These are phyloP conservation scores for Annona cherimola DNA, from an alignment of 164 flowering plant species.

Conservation along the genomic window DNA sequence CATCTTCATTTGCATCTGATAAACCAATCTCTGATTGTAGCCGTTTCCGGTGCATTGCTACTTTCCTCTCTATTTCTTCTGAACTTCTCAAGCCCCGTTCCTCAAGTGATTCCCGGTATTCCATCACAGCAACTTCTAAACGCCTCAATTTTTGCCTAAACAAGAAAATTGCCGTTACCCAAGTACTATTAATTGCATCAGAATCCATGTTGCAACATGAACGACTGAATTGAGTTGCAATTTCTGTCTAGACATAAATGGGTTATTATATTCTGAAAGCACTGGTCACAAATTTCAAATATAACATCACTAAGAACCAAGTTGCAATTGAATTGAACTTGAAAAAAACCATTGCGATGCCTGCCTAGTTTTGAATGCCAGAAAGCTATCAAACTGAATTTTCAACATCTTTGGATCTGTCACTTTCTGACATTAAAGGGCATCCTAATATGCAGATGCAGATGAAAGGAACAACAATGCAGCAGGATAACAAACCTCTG, in stretches of 20 bases:
- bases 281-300: too few species aligned
- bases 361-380: not conserved
- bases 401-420: not conserved
- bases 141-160: conserved; percentile 88
- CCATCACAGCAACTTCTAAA: conserved; percentile 81
- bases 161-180: conserved; percentile 9
- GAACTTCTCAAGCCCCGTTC: conserved; percentile 65
- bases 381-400: not conserved
- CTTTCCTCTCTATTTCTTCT: conserved; percentile 88
- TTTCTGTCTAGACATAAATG: too few species aligned
- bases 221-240: not conserved
- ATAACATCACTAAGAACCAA: not conserved
- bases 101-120: conserved; percentile 93
- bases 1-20: conserved; percentile 44
- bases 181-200: not conserved
- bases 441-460: not conserved
- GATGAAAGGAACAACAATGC: not conserved
- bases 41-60: conserved; percentile 53
- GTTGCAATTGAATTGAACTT: not conserved
- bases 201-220: not conserved
- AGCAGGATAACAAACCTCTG: conserved; percentile 47
- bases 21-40: conserved; percentile 73
- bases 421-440: not conserved
- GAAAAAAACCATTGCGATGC: not conserved
- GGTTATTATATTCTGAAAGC: not conserved